Base-by-base conservation (phyloP, 176 grass and related monocot genomes). In the Juncus effusus region DNA sequence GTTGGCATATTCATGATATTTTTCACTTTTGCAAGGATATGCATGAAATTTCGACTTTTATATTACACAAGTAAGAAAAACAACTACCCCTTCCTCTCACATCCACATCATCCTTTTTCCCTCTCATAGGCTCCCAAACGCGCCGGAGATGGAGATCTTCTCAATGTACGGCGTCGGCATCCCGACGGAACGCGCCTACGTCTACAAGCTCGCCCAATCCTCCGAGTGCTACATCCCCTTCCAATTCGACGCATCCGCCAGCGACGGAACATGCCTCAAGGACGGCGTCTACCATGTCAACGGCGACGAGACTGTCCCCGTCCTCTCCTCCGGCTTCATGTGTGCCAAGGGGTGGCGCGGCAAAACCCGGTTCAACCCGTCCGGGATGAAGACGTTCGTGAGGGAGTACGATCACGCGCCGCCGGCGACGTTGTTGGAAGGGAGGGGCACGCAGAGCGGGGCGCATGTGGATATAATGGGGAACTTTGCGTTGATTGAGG, bases 381-480 rank as follows among this genome's bases (percentile, higher is more conserved):
- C 94, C 12, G 85, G 94, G 45, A 93, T 84, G 16, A 99, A 90
- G 64, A 93, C 80, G 8, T 93, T 89, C 11, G 53, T 87, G 4
- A 90, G 94, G 76, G 94, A 99, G 72, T 99, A 90, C 58, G 68
- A 11, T 37, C 94, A 99, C 73, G 87, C 94, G 15, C 88, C 88
- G 38, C 88, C 94, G 7, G 74, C 85, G 11, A 87, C 61, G 74
- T 80, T 99, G 53, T 71, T 99, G 12, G 94, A 93, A 93, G 94
- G 94, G 10, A 73, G 88, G 67, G 94, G 94, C 12, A 93, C 94
- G 7, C 94, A 99, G 76, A 99, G 88, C 65, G 94, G 94, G 73
- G 88, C 88, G 0, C 94, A 99, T 54, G 94, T 99, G 52, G 94
- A 99, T 77, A 99, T 99, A 51, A 99, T 99, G 94, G 94, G 94